These are phyloP conservation scores for Pyrenophora tritici-repentis DNA, from an alignment of 2,329 filamentous ascomycete species.

Conservation along the genomic window DNA sequence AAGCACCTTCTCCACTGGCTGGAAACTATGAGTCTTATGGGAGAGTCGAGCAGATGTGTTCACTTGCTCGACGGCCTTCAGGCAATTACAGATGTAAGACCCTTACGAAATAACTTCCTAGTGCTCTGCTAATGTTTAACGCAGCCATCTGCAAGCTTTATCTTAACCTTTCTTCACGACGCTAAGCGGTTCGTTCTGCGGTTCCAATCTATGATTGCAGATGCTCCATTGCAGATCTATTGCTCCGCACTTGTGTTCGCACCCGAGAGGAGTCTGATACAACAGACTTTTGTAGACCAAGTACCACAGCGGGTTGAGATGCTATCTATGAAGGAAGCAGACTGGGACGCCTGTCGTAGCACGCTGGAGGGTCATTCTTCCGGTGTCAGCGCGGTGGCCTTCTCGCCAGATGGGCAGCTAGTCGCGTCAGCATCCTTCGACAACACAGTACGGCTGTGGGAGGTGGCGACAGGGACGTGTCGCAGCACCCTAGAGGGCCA, in stretches of 20 bases:
- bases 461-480: no score
- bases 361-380: no score
- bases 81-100: slow-evolving; percentile 11
- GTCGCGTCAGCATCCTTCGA: no score
- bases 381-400: no score
- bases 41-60: slow-evolving; percentile 27
- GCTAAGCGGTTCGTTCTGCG: slow-evolving; percentile 40
- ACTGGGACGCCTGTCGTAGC: slow-evolving; percentile 10
- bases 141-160: slow-evolving; percentile 12
- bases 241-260: slow-evolving; percentile 46
- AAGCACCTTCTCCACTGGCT: slow-evolving; percentile 53
- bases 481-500: no score
- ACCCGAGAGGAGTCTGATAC: slow-evolving; percentile 28
- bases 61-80: slow-evolving; percentile 19
- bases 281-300: slow-evolving; percentile 11
- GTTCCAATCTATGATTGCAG: slow-evolving; percentile 28
- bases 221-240: slow-evolving; percentile 46
- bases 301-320: slow-evolving; percentile 6
- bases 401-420: no score
- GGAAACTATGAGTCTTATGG: slow-evolving; percentile 49
- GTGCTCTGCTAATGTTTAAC: slow-evolving; percentile 9
- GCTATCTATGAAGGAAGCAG: slow-evolving; percentile 8
- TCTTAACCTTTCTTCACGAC: slow-evolving; percentile 33
- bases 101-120: not conserved
- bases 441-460: no score